Conservation (phyloP, 73 alveolate species). For the Symbiodinium pilosum region DNA sequence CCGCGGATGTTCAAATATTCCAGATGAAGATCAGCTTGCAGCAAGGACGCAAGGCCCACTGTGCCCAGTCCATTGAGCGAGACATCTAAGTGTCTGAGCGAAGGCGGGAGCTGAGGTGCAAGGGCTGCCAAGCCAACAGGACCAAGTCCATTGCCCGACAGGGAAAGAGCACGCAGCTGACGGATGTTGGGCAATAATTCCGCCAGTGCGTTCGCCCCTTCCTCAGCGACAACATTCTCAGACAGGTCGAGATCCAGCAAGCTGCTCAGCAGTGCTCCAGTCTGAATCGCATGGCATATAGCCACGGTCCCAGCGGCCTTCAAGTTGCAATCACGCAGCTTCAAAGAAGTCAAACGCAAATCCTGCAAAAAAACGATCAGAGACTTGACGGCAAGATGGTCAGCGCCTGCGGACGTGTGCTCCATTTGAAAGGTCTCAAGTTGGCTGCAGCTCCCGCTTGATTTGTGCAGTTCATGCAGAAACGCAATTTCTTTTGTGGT, state of each 20-base stretch:
- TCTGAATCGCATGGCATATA: background rate
- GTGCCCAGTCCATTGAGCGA: slow-evolving; percentile 66
- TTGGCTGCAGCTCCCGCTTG: background rate
- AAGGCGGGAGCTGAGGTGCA: background rate
- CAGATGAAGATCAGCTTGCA: slow-evolving; percentile 10
- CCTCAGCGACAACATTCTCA: background rate
- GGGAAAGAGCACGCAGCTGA: background rate
- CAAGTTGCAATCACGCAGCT: background rate
- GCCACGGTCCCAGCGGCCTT: background rate
- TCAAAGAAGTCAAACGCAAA: background rate
- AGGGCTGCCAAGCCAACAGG: slow-evolving; percentile 43
- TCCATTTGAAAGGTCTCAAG: background rate
- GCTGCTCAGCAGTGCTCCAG: background rate
- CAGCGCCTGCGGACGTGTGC: background rate
- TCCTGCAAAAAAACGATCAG: background rate
- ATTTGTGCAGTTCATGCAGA: background rate
- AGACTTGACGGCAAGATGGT: background rate
- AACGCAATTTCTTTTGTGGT: background rate
- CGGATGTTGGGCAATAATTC: background rate
- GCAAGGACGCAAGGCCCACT: slow-evolving; percentile 3
- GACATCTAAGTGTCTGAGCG: slow-evolving; percentile 12
- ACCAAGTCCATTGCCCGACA: slow-evolving; percentile 53
- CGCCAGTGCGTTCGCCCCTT: slow-evolving; percentile 32
- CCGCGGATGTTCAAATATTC: background rate
- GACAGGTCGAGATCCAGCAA: background rate